Evolutionary conservation across 495 filamentous ascomycete genomes (phyloP), one percentile per base, ranked within the genome.

Genomic region (Aspergillus egyptiacus): DNA sequence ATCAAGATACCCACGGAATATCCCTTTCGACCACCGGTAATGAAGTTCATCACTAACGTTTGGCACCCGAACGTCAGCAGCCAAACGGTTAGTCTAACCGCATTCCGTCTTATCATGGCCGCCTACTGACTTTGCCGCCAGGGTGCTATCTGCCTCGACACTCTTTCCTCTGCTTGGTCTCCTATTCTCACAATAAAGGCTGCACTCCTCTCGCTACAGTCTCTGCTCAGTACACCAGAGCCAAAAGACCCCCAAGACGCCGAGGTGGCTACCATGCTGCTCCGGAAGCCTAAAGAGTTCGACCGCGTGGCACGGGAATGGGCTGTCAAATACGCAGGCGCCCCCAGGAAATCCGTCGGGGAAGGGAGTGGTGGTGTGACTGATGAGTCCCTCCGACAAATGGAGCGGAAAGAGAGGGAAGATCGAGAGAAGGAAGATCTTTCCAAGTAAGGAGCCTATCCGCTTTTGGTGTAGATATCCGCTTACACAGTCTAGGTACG

Each of bases 11-110:
- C 91, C 1, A 77, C 73, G 35, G 89, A 91, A 47, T 98, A 98
- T 61, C 93, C 93, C 1, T 98, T 98, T 70, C 81, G 86, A 34
- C 91, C 93, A 10, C 93, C 94, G 8, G 66, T 81, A 27, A 96
- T 97, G 89, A 86, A 82, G 62, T 97, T 98, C 54, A 79, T 85
- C 55, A 98, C 94, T 57, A 94, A 85, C 66, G 84, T 98, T 49
- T 98, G 94, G 94, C 93, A 98, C 69, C 93, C 93, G 27, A 98
- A 98, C 67, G 81, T 98, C 68, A 90, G 84, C 77, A 91, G 85
- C 59, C 87, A 95, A 65, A 98, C 93, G 40, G 91, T 96, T 68
- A 62, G 84, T 77, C 28, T 23, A 15, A 11, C 4, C 34, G 11
- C 11, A 8, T 35, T 13, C 6, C 5, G 5, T 9, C 3, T 14